Conservation (phyloP, 176 grass and related monocot genomes). For the Lolium perenne region DNA sequence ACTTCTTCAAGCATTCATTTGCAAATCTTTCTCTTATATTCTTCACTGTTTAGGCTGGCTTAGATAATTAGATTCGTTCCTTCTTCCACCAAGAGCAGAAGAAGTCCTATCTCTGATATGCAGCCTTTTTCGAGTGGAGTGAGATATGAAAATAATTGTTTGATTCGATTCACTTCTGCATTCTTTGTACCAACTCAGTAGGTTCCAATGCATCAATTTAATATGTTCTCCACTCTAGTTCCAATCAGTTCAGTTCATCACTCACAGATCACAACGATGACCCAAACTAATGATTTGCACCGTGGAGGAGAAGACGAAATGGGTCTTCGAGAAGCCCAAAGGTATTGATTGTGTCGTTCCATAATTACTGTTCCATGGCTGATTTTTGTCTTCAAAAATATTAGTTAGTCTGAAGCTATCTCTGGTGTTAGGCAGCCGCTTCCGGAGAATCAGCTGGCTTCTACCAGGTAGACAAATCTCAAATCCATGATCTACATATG, state of each 20-base stretch:
- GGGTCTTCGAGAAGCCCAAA: slow-evolving; percentile 98
- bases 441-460: too few species aligned
- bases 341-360: slow-evolving; percentile 33
- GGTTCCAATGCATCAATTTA: background rate
- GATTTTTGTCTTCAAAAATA: slow-evolving; percentile 16
- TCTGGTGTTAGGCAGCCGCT: too few species aligned
- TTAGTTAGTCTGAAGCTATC: slow-evolving; percentile 39
- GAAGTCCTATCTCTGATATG: background rate
- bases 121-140: background rate
- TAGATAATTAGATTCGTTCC: background rate
- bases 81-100: background rate
- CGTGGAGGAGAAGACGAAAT: slow-evolving; percentile 96
- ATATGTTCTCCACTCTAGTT: background rate
- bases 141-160: background rate
- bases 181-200: background rate
- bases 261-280: slow-evolving; percentile 7
- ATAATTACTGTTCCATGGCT: background rate
- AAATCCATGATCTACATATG: too few species aligned
- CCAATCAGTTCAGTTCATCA: slow-evolving; percentile 13
- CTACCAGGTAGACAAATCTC: too few species aligned
- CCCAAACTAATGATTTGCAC: slow-evolving; percentile 37
- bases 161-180: background rate
- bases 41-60: background rate
- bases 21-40: slow-evolving; percentile 23
- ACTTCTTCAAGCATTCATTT: background rate